phyloP scores from a whole-genome alignment of 2,329 filamentous ascomycete species.

The Verticillium klebahnii region DNA sequence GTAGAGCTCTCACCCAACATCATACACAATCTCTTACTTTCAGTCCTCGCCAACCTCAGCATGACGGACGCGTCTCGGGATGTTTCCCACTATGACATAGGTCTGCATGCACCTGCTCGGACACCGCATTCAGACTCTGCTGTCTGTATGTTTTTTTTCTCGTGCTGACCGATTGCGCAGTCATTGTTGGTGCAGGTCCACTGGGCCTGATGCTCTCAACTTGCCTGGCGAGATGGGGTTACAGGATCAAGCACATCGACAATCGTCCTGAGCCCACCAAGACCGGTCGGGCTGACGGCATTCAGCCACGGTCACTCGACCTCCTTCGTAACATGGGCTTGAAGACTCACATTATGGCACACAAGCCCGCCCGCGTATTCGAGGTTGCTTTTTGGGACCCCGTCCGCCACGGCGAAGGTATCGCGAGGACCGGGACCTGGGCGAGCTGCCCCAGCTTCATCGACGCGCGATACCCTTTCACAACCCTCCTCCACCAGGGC shows the following conservation, averaged over 20 bases:
- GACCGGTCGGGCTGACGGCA: conserved; percentile 85
- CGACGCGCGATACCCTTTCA: conserved; percentile 66
- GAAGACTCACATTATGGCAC: conserved; percentile 81
- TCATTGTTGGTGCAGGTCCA: conserved; percentile 85
- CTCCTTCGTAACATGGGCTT: conserved; percentile 85
- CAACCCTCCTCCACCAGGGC: conserved; percentile 67
- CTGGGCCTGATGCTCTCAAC: conserved; percentile 85
- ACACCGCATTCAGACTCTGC: background rate
- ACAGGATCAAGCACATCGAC: conserved; percentile 92
- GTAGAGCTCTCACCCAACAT: background rate
- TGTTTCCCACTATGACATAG: background rate
- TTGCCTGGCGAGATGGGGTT: conserved; percentile 86
- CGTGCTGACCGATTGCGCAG: conserved; percentile 32
- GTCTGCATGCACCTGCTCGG: background rate
- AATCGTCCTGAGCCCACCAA: conserved; percentile 79
- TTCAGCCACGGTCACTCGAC: conserved; percentile 85
- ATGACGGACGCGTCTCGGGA: background rate
- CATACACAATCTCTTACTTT: background rate
- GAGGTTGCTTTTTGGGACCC: conserved; percentile 73
- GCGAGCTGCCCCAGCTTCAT: conserved; percentile 84
- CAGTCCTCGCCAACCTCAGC: background rate
- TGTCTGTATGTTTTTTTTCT: background rate
- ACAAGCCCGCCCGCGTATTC: conserved; percentile 81
- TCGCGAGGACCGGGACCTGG: conserved; percentile 68
- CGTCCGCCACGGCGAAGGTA: conserved; percentile 47